Percentiles rank a stretch among this genome's conserved stretches.
phyloP scores from a whole-genome alignment of 1,139 yeast species.

The Nakaseomyces delphensis region DNA sequence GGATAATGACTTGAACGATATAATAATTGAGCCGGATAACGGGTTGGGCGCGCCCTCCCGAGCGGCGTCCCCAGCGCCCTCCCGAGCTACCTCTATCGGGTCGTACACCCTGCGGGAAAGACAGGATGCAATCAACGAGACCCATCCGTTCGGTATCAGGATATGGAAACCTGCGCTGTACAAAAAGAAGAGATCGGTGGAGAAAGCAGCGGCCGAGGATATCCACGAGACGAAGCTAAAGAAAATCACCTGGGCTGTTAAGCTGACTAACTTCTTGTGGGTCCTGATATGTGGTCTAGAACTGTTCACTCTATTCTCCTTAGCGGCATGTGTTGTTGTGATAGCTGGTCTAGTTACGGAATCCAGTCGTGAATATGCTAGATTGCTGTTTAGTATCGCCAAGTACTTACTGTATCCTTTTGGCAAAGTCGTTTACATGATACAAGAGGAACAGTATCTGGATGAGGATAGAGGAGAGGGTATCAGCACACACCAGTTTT shows the following conservation, averaged over 20 bases:
- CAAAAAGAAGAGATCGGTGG: conserved; percentile 86
- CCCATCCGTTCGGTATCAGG: conserved; percentile 96
- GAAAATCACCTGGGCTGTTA: conserved; percentile 53
- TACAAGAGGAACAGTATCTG: conserved; percentile 69
- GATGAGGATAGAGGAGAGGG: conserved; percentile 88
- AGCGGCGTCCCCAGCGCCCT: conserved; percentile 43
- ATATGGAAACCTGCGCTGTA: conserved; percentile 98
- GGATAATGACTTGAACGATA: conserved; percentile 23
- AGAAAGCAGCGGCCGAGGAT: conserved; percentile 85
- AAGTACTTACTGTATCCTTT: conserved; percentile 72
- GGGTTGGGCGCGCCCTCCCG: conserved; percentile 36
- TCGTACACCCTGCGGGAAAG: conserved; percentile 86
- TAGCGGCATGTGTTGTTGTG: conserved; percentile 40
- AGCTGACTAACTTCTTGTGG: conserved; percentile 72
- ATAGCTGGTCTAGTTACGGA: conserved; percentile 42
- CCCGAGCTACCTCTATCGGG: conserved; percentile 58
- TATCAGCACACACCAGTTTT: conserved; percentile 72
- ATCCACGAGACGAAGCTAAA: conserved; percentile 60
- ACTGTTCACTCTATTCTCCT: conserved; percentile 43
- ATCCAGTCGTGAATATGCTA: conserved; percentile 49
- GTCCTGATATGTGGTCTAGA: conserved; percentile 59
- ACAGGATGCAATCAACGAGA: conserved; percentile 90
- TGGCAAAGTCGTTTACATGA: conserved; percentile 78
- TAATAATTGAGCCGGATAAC: conserved; percentile 31
- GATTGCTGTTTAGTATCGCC: conserved; percentile 54